These are phyloP conservation scores for Fusarium pseudocircinatum DNA, from an alignment of 2,329 filamentous ascomycete genomes.

Conservation along the genomic window DNA sequence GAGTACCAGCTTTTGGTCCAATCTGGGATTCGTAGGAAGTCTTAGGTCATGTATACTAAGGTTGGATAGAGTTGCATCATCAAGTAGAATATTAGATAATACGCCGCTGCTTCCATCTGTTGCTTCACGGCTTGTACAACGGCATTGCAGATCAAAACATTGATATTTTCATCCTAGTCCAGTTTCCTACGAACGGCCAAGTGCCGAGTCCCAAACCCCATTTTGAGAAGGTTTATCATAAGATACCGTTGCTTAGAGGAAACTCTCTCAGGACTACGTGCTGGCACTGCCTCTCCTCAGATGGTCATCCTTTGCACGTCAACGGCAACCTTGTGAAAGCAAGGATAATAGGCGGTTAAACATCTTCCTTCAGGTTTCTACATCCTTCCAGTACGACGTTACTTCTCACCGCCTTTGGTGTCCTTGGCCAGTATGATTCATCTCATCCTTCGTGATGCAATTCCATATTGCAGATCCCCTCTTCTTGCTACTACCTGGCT, in stretches of 20 bases:
- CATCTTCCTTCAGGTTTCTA: background rate
- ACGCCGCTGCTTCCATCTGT: background rate
- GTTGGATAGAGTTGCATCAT: background rate
- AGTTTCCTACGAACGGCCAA: background rate
- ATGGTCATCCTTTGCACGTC: background rate
- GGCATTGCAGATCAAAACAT: background rate
- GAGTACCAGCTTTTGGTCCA: constrained; percentile 72
- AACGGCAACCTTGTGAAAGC: background rate
- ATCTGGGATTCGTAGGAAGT: constrained; percentile 65
- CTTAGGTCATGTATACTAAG: background rate
- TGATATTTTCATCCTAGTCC: background rate
- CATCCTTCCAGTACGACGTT: background rate
- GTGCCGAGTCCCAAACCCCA: background rate
- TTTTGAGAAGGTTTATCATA: background rate
- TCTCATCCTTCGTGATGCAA: background rate
- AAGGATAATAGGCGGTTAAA: background rate
- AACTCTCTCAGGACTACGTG: background rate
- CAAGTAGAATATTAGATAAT: background rate
- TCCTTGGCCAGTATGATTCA: background rate
- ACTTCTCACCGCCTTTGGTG: background rate
- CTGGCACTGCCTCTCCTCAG: background rate
- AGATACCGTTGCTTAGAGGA: background rate
- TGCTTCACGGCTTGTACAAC: background rate
- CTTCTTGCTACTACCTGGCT: background rate
- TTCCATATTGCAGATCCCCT: constrained; percentile 1